Evolutionary conservation across 148 eudicot species (phyloP), one percentile per base, ranked within the genome.

Genomic region (Rhododendron ferrugineum): DNA sequence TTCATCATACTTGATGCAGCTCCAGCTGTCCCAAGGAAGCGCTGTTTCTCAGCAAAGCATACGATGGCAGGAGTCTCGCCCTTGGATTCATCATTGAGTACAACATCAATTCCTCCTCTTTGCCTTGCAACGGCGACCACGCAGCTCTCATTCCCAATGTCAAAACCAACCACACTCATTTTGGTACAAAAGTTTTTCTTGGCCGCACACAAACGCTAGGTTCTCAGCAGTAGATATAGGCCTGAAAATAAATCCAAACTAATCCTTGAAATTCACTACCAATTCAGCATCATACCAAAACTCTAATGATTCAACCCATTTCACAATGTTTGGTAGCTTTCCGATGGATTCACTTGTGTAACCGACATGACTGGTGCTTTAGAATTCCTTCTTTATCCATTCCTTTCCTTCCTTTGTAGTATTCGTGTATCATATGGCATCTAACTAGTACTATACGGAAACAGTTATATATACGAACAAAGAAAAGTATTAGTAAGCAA

Each of bases 121-220:
- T 96, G 95, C 87, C 99, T 94, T 75, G 99, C 98, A 85, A 96
- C 95, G 34, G 98, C 98, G 83, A 96, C 98, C 34, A 96, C 98
- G 60, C 98, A 86, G 76, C 92, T 96, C 92, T 96, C 98, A 84
- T 96, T 96, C 68, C 98, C 98, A 81, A 94, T 86, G 88, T 96
- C 99, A 90, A 96, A 93, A 80, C 99, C 99, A 16, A 96, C 99
- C 87, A 93, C 99, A 42, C 99, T 94, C 99, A 96, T 96, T 84
- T 87, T 93, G 85, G 30, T 8, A 28, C 3, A 49, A n/a, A 77
- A 78, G 11, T 40, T 42, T 58, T 32, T 32, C 47, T 83, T 74
- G 50, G 23, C 68, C 68, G 23, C 80, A 11, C 66, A 73, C 14
- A 34, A 22, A 50, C 22, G 1, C 60, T 54, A 54, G 4, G 60